These are phyloP conservation scores for Aspergillus ellipticus DNA, from an alignment of 495 filamentous ascomycete species.

Conservation along the genomic window DNA sequence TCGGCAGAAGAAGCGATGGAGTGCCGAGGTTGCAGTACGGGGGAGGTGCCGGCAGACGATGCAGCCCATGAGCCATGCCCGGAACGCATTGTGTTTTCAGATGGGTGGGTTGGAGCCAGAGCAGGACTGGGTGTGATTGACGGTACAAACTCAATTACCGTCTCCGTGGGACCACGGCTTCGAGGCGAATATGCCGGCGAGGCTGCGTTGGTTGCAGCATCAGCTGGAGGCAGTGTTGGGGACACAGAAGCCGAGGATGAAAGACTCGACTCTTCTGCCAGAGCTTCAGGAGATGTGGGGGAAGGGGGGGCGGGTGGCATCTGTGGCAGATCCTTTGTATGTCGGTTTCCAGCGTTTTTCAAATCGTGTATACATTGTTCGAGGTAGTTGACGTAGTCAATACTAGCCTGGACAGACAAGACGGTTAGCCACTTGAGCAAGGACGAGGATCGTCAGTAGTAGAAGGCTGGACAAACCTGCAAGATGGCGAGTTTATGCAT, in stretches of 20 bases:
- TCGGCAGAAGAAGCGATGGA: slow-evolving; percentile 31
- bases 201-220: slow-evolving; percentile 24
- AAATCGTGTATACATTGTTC: slow-evolving; percentile 83
- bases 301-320: slow-evolving; percentile 28
- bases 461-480: slow-evolving; percentile 57
- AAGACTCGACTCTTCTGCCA: slow-evolving; percentile 20
- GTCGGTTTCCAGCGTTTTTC: slow-evolving; percentile 53
- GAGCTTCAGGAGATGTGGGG: slow-evolving; percentile 36
- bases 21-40: slow-evolving; percentile 26
- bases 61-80: slow-evolving; percentile 16
- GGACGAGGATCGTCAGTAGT: neutral
- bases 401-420: slow-evolving; percentile 65
- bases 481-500: slow-evolving; percentile 99
- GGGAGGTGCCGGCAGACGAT: slow-evolving; percentile 32
- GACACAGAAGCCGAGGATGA: slow-evolving; percentile 34
- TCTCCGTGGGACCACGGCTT: slow-evolving; percentile 28
- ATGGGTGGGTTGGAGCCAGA: slow-evolving; percentile 28
- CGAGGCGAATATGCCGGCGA: slow-evolving; percentile 40
- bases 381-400: slow-evolving; percentile 94
- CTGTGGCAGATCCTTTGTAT: slow-evolving; percentile 12
- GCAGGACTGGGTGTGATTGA: slow-evolving; percentile 44
- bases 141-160: slow-evolving; percentile 25
- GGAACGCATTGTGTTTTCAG: slow-evolving; percentile 22
- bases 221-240: slow-evolving; percentile 28
- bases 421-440: slow-evolving; percentile 2